Evolutionary conservation across 1,284 basidiomycete species (phyloP).

Genomic region (Moesziomyces parantarcticus): DNA sequence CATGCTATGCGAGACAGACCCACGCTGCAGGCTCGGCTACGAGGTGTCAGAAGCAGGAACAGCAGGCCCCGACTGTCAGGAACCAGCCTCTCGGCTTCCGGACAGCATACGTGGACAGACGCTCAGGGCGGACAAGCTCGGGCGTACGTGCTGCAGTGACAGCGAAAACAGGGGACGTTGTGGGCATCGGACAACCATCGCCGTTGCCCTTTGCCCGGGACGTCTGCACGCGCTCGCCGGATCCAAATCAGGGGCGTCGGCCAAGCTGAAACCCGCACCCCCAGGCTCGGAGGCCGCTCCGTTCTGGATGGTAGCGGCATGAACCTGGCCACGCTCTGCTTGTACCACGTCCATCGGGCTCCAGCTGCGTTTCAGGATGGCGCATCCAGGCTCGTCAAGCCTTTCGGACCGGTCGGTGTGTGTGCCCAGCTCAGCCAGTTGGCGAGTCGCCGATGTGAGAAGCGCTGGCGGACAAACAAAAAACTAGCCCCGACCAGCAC

Average conservation of each 20-base stretch:
- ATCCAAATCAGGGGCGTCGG: constrained; percentile 19
- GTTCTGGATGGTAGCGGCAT: constrained; percentile 10
- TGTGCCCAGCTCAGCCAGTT: neutral
- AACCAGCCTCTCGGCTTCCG: constrained; percentile 3
- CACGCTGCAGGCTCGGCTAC: constrained; percentile 16
- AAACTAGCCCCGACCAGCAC: too few species aligned
- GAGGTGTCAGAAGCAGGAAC: constrained; percentile 25
- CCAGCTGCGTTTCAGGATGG: neutral
- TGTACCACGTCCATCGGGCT: neutral
- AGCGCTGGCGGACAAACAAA: constrained; percentile 5
- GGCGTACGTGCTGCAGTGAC: too few species aligned
- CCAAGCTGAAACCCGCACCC: neutral
- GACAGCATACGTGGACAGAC: too few species aligned
- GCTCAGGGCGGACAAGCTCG: too few species aligned
- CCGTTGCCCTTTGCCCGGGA: too few species aligned
- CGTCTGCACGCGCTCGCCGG: neutral
- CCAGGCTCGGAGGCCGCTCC: neutral
- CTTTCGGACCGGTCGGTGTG: too few species aligned
- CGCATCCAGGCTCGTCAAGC: too few species aligned
- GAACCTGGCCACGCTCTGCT: neutral
- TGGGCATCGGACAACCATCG: too few species aligned
- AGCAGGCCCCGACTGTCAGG: constrained; percentile 3
- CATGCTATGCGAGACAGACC: constrained; percentile 14
- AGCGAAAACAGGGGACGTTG: too few species aligned
- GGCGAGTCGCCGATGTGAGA: constrained; percentile 18